Base-by-base conservation (phyloP, 345 rosid species). In the Acer negundo region DNA sequence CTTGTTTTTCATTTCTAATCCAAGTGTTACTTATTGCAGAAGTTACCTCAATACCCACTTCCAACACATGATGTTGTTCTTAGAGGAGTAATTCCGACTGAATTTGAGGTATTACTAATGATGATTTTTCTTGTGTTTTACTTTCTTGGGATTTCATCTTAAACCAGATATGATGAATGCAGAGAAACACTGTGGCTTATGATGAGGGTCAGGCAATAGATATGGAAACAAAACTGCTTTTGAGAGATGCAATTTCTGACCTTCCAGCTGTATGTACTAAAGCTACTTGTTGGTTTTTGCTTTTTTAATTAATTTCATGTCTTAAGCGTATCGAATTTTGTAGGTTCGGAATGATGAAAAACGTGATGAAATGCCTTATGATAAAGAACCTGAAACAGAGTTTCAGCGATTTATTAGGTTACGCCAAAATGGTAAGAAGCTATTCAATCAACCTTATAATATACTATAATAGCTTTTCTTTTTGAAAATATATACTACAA, bases 1-100 rank as follows among this genome's bases (percentile, higher is more conserved):
- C 31, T 42, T 63, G 28, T 46, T 9, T n/a, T 59, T 76, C 55
- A 69, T 53, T 19, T 69, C 56, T 72, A 44, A 81, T 26, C 1
- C 7, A n/a, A 16, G 35, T 56, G 73, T 65, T 56, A 6, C 7
- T 38, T 58, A 42, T 62, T 80, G 75, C 86, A 94, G 94, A 86
- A 19, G 16, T 73, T 92, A 75, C 98, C 98, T 19, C 97, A 81
- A 10, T 94, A 81, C 68, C 91, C 98, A 5, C 88, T 88, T 55
- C 98, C 98, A 35, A 94, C 96, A 1, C 97, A 94, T 84, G 89
- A 92, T 81, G 89, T 90, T 51, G 83, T 86, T 6, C 44, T 78
- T 1, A 85, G 93, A 80, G 98, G 96, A 28, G 77, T 65, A 22
- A 75, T 82, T 15, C 97, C 97, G 17, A 4, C 62, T 2, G 87